phyloP scores from a whole-genome alignment of 2,329 filamentous ascomycete species.

The Sarocladium brachiariae region DNA sequence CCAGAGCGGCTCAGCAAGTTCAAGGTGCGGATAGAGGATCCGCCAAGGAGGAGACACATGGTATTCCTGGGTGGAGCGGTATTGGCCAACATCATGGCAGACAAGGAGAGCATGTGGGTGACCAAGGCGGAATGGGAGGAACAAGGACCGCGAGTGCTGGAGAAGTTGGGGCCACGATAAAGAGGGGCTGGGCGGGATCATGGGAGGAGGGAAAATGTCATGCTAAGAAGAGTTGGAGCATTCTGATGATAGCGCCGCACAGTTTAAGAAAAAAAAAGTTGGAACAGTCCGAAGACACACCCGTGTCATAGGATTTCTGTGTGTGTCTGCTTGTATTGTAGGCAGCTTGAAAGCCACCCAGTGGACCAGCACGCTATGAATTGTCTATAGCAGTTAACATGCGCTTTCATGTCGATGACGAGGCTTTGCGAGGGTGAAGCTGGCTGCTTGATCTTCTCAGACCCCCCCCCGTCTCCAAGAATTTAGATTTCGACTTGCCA shows the following conservation, averaged over 20 bases:
- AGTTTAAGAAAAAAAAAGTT: background rate
- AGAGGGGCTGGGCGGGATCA: constrained; percentile 4
- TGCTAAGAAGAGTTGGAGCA: background rate
- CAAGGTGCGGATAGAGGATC: constrained; percentile 98
- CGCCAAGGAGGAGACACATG: constrained; percentile 93
- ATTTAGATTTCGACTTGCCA: too few relatives aligned
- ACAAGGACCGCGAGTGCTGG: constrained; percentile 75
- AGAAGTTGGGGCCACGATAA: constrained; percentile 88
- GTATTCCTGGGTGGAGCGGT: constrained; percentile 98
- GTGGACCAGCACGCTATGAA: too few relatives aligned
- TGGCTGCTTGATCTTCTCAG: too few relatives aligned
- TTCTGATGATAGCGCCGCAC: constrained; percentile 3
- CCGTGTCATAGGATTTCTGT: too few relatives aligned
- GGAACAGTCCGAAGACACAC: background rate
- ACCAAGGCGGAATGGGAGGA: constrained; percentile 96
- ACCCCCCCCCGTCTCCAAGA: too few relatives aligned
- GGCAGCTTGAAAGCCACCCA: too few relatives aligned
- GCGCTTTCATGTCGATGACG: too few relatives aligned
- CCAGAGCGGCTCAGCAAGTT: constrained; percentile 96
- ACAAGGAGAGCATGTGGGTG: constrained; percentile 99
- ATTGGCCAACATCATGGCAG: constrained; percentile 96
- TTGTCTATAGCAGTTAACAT: too few relatives aligned
- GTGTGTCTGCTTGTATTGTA: too few relatives aligned
- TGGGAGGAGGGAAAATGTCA: background rate
- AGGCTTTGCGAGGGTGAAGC: too few relatives aligned